Evolutionary conservation across 352 stramenopile genomes (phyloP).

Genomic region (Aphanomyces stellatus): DNA sequence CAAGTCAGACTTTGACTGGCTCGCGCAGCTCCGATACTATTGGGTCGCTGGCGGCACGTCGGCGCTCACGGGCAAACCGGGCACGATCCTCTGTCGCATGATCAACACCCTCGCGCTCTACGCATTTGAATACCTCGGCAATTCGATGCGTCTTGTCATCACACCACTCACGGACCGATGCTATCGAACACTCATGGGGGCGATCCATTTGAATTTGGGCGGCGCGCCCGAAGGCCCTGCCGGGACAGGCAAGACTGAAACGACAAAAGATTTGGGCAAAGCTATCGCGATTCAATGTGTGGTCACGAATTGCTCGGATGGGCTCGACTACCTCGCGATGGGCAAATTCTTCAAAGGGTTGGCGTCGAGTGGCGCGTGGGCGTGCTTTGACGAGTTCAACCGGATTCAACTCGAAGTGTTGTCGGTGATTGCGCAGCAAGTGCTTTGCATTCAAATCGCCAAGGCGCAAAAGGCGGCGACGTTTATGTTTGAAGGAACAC

Average conservation of each 20-base stretch:
- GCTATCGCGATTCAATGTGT: constrained; percentile 91
- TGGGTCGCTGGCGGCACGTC: constrained; percentile 77
- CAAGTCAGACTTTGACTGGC: constrained; percentile 90
- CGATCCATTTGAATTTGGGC: constrained; percentile 86
- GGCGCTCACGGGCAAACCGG: constrained; percentile 81
- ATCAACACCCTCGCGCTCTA: constrained; percentile 90
- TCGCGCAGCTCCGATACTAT: constrained; percentile 90
- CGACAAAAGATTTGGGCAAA: constrained; percentile 88
- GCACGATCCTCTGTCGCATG: constrained; percentile 83
- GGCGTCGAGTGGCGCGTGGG: constrained; percentile 83
- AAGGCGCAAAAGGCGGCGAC: constrained; percentile 63
- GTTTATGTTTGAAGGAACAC: constrained; percentile 90
- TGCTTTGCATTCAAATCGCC: constrained; percentile 85
- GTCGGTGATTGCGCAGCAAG: constrained; percentile 89
- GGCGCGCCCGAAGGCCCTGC: constrained; percentile 84
- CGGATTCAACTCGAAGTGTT: constrained; percentile 90
- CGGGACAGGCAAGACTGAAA: constrained; percentile 90
- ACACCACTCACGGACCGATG: constrained; percentile 88
- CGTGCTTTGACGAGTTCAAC: constrained; percentile 92
- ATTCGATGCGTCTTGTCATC: constrained; percentile 88
- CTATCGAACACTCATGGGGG: constrained; percentile 88
- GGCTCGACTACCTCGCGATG: constrained; percentile 89
- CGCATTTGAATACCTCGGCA: constrained; percentile 90
- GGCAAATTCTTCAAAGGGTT: constrained; percentile 93
- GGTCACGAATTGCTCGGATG: constrained; percentile 88